Percentiles rank a stretch among this genome's conserved stretches.
These are phyloP conservation scores for Glycyrrhiza uralensis DNA, from an alignment of 306 rosid genomes.

Conservation along the genomic window DNA sequence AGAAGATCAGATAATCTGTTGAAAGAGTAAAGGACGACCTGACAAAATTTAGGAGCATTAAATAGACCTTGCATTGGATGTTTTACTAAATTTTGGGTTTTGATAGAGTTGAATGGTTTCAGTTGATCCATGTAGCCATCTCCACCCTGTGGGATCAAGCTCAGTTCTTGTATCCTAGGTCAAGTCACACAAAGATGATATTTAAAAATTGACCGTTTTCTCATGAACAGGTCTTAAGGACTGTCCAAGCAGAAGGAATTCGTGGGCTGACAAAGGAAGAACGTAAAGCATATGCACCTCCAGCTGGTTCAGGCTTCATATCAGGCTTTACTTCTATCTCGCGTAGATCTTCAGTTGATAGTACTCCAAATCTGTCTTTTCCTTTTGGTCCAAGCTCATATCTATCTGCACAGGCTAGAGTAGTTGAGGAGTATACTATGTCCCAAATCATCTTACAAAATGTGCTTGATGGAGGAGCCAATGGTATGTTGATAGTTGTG, in stretches of 20 bases:
- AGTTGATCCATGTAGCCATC: background rate
- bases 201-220: conserved; percentile 4
- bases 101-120: background rate
- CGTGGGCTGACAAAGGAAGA: conserved; percentile 76
- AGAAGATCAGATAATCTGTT: background rate
- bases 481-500: conserved; percentile 77
- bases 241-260: conserved; percentile 92
- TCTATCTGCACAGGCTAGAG: conserved; percentile 88
- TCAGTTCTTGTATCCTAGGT: background rate
- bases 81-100: background rate
- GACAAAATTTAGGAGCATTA: background rate
- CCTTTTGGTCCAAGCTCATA: conserved; percentile 93
- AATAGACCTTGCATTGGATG: background rate
- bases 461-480: conserved; percentile 60
- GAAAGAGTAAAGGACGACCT: background rate
- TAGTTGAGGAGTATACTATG: conserved; percentile 84
- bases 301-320: conserved; percentile 93
- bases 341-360: conserved; percentile 52
- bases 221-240: conserved; percentile 68
- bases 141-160: background rate
- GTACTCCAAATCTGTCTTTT: conserved; percentile 45
- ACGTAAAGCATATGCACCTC: conserved; percentile 78
- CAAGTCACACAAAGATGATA: background rate
- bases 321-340: conserved; percentile 73
- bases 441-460: conserved; percentile 66